Base-by-base conservation (phyloP, 176 grass and related monocot genomes). In the Phyllostachys edulis region DNA sequence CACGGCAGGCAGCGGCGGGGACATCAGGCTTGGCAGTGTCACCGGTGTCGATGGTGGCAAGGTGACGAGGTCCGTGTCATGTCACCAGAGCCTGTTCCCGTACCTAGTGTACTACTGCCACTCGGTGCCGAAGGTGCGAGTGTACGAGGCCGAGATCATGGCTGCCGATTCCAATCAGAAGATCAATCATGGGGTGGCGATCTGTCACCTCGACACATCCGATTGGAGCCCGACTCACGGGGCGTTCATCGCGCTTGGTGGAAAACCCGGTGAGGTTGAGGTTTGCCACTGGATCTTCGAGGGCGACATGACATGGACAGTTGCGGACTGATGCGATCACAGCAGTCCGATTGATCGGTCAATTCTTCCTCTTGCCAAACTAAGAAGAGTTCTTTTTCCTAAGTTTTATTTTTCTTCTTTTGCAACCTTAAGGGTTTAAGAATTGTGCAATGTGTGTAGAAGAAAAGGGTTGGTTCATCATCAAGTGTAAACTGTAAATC, bases 71-170 rank as follows among this genome's bases (percentile, higher is more conserved):
- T 87, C 94, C 0, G 91, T 96, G 67, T 96, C 94, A 16, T 96
- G 94, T 47, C 94, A 96, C 81, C 94, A 96, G 89, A 96, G 94
- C 84, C 76, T 96, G 38, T 96, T 96, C 89, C 94, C 94, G 11
- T 96, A 96, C 89, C 82, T 96, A 14, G 88, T 96, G 26, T 96
- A 96, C 88, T 96, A 96, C 84, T 96, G 94, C 84, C 94, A 96
- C 51, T 93, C 91, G 1, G 94, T 96, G 65, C 94, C 94, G 5
- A 87, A 91, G 87, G 94, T 92, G 47, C 72, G 94, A 27, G 91
- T 96, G 23, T 96, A 96, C 49, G 88, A 91, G 77, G 94, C 88
- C 12, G 86, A 96, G 14, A 96, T 96, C 86, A 63, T 84, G 63
- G 74, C 77, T 9, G 80, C 52, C 11, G 26, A 56, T 52, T 63